Base-by-base conservation (phyloP, 768 basidiomycete species). In the Lactarius indigo region DNA sequence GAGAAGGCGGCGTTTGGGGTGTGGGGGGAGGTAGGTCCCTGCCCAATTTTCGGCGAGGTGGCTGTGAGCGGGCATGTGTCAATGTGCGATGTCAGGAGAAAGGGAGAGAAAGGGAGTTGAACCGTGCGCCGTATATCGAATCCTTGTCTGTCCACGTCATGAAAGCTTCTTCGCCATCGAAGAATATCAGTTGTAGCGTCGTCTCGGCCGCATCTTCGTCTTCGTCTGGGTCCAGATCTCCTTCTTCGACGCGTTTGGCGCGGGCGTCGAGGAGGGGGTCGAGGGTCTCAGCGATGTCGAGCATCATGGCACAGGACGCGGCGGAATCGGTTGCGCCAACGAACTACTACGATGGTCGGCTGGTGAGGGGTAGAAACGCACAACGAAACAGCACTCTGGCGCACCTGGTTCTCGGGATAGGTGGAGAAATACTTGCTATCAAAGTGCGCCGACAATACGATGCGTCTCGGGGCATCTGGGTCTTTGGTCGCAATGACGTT, bases 101-200 rank as follows among this genome's bases (percentile, higher is more conserved):
- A 5, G n/a, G 63, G 28, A 26, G 17, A 30, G 31, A 57, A 33
- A 56, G 57, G n/a, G 69, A 5, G 23, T 26, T n/a, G 54, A 94
- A 94, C 96, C 92, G 87, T 47, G 96, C 89, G n/a, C 96, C 96
- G 74, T 99, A 99, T 52, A 94, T 87, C 1, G 93, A 96, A 76
- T 99, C 96, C 2, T 84, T 86, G 35, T 82, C 84, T 2, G 93
- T 94, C 96, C 96, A 99, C 31, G 85, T 81, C 57, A 86, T 81
- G 76, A 96, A 98, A 0, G 97, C 97, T 76, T 98, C 97, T 77
- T 99, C 97, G 3, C 97, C 97, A 72, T 99, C 97, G 65, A 99
- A 96, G 75, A 98, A 96, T 12, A 99, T 82, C 10, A 98, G 79
- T 74, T 97, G 94, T 10, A 99, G 77, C 3, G 96, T 96, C 23